Evolutionary conservation across 2,329 filamentous ascomycete genomes (phyloP), one percentile per base, ranked within the genome.

Genomic region (Colletotrichum ledebouriae): DNA sequence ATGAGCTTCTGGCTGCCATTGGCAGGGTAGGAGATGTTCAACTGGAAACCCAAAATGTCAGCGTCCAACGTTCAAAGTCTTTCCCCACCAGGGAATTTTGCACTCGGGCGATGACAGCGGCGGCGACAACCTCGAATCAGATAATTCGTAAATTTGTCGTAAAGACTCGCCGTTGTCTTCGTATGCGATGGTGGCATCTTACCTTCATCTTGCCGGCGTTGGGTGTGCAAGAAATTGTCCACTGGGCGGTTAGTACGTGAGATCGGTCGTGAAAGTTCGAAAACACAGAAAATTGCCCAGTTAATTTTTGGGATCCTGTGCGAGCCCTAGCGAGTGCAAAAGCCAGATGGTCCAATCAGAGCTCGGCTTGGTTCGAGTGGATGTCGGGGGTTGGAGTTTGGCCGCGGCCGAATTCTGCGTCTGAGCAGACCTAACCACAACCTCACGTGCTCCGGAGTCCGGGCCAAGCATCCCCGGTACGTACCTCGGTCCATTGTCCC

Each of bases 1-100:
- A 99, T 91, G 83, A 99, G 90, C 90, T 99, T 99, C 86, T 99
- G 96, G 82, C 94, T 96, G 91, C 96, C 96, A 87, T 98, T 98
- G 91, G 95, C 94, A 87, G 96, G 96, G 91, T 94, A 97, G 78
- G 85, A 87, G 79, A 89, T 87, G 86, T 89, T 89, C 84, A 89
- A 84, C 87, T 87, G 7, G 6, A 71, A 69, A 73, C 33, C n/a
- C 20, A 53, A 44, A 50, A 59, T 41, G 39, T 83, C 72, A 84
- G 81, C 75, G 69, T 61, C n/a, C 39, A 55, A 46, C 46, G 20
- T 59, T 12, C 41, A 20, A 37, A 17, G 12, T 10, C 6, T 53
- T 52, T 53, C 49, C 57, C 57, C n/a, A 7, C 58, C 47, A 11
- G 37, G 60, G 17, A 15, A 33, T 53, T 37, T 11, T 5, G 7